Conservation (phyloP, 2,329 filamentous ascomycete species). For the Coniella vitis region DNA sequence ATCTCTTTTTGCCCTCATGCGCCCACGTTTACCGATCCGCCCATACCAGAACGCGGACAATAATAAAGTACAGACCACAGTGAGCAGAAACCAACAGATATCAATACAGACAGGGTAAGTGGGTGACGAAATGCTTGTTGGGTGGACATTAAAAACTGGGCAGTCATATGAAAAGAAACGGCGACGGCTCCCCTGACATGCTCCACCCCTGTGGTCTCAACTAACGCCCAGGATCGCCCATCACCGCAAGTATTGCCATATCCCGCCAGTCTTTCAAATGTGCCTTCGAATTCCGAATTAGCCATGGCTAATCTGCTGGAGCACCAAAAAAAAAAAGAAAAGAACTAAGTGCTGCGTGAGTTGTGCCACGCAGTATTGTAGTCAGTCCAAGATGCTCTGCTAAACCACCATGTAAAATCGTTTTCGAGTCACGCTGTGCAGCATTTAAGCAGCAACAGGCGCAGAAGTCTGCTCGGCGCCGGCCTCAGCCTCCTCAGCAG, state of each 20-base stretch:
- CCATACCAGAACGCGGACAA: conserved; percentile 24
- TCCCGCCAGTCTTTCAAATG: conserved; percentile 18
- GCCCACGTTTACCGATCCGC: conserved; percentile 17
- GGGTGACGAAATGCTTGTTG: conserved; percentile 12
- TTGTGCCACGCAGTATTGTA: conserved; percentile 6
- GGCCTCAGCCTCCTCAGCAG: conserved; percentile 34
- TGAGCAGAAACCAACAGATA: conserved; percentile 28
- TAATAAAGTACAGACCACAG: conserved; percentile 25
- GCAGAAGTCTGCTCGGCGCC: conserved; percentile 30
- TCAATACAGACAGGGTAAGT: conserved; percentile 27
- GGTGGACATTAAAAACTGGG: conserved; percentile 23
- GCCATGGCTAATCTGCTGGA: conserved; percentile 17
- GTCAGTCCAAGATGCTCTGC: conserved; percentile 4
- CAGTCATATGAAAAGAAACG: conserved; percentile 27
- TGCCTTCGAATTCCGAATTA: conserved; percentile 19
- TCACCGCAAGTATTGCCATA: conserved; percentile 1
- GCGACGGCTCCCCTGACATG: conserved; percentile 25
- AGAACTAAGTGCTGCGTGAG: conserved; percentile 16
- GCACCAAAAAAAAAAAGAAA: conserved; percentile 12
- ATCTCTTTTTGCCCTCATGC: conserved; percentile 3
- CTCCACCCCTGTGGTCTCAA: conserved; percentile 18
- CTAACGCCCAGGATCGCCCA: conserved; percentile 17
- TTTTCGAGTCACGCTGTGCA: not conserved
- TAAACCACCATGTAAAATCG: conserved; percentile 2
- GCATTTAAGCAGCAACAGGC: conserved; percentile 25